Base-by-base conservation (phyloP, 352 stramenopile species). In the Pythium dissotocum region DNA sequence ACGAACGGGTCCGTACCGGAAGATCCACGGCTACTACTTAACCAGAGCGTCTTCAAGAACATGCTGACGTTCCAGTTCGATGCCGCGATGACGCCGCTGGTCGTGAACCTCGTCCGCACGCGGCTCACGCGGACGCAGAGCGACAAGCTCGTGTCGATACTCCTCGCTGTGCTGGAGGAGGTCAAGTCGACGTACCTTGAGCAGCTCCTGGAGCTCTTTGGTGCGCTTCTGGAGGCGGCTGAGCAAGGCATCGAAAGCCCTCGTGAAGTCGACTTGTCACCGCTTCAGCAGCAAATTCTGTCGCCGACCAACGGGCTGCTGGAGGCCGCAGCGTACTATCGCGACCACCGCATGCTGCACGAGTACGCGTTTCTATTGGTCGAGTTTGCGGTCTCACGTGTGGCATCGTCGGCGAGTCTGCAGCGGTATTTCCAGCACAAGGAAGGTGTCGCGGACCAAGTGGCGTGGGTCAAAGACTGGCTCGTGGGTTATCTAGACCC, bases 161-260 rank as follows among this genome's bases (percentile, higher is more conserved):
- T 93, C 10, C 71, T 93, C 16, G 67, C 76, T 0, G 78, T 87
- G 10, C 62, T 91, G n/a, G 85, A 93, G 72, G 78, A 90, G 54
- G 63, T 90, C 33, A 89, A 89, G 40, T 76, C 71, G 36, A 77
- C 77, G 0, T 54, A 87, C 40, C 59, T 85, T 2, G 73, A 80
- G 2, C 73, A 83, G 6, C 55, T 87, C 8, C 64, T 93, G 4
- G 54, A 48, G 6, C 52, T 91, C 6, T 76, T 93, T 30, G 58
- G 48, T 6, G 63, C 55, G 0, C 63, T 91, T 26, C 58, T 93
- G 3, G 73, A 85, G 30, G 42, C 52, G 10, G 70, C 75, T 42
- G 68, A 70, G 28, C 24, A 61, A 8, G 56, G 56, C 10, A 36
- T 38, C 4, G 21, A 55, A 9, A 12, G 21, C 26, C 4, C 51